Conservation (phyloP, 768 basidiomycete genomes). For the Boletus sensibilis region DNA sequence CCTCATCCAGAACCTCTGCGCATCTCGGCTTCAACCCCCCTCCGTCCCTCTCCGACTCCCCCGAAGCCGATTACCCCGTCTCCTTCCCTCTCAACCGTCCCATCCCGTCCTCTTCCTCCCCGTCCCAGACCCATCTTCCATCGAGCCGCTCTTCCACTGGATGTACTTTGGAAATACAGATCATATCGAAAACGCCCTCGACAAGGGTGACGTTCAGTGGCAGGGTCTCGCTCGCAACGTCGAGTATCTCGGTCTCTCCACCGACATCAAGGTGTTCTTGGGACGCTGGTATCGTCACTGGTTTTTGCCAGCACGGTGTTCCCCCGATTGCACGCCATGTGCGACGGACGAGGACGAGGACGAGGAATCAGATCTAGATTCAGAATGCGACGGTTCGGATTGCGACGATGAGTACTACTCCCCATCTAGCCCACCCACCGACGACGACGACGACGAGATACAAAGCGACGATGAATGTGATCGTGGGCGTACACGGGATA, state of each 20-base stretch:
- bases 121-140: slow-evolving; percentile 69
- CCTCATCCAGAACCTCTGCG: slow-evolving; percentile 43
- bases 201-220: slow-evolving; percentile 72
- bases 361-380: slow-evolving; percentile 32
- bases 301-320: slow-evolving; percentile 43
- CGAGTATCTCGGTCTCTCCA: slow-evolving; percentile 78
- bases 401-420: slow-evolving; percentile 23
- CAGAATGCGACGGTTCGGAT: too few species aligned
- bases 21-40: slow-evolving; percentile 14
- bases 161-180: slow-evolving; percentile 76
- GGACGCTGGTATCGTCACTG: slow-evolving; percentile 72
- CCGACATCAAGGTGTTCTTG: slow-evolving; percentile 75
- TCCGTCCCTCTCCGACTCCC: slow-evolving; percentile 39
- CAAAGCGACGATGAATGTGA: slow-evolving; percentile 40
- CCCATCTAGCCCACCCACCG: slow-evolving; percentile 38
- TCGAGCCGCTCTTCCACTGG: slow-evolving; percentile 74
- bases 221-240: slow-evolving; percentile 87
- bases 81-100: slow-evolving; percentile 58
- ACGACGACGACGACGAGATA: slow-evolving; percentile 27
- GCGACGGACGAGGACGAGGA: slow-evolving; percentile 35
- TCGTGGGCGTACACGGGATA: slow-evolving; percentile 42
- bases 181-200: slow-evolving; percentile 66
- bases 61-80: slow-evolving; percentile 54
- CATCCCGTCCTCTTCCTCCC: slow-evolving; percentile 74
- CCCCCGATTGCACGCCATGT: slow-evolving; percentile 23